These are phyloP conservation scores for Tolypocladium cylindrosporum DNA, from an alignment of 2,329 filamentous ascomycete genomes.

Conservation along the genomic window DNA sequence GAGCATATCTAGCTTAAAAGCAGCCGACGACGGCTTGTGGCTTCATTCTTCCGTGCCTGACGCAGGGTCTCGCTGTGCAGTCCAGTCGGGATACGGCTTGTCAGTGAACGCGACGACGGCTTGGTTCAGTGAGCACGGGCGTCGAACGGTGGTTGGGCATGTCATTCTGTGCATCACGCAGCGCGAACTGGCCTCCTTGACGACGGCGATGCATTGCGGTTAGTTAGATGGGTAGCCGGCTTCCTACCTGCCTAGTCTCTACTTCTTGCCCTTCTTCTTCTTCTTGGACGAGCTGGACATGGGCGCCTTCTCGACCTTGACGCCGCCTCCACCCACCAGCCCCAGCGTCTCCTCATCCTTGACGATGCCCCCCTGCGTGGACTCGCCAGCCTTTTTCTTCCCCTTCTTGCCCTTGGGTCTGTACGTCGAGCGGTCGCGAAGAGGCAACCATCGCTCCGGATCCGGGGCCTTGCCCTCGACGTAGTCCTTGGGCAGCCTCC, in stretches of 20 bases:
- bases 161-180: not conserved
- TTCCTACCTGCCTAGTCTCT: slow-evolving; percentile 5
- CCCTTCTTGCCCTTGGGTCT: slow-evolving; percentile 87
- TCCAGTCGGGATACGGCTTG: not conserved
- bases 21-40: not conserved
- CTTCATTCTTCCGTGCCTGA: not conserved
- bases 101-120: not conserved
- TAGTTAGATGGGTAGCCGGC: not conserved
- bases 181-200: not conserved
- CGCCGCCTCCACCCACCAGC: slow-evolving; percentile 52
- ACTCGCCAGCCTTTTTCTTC: slow-evolving; percentile 67
- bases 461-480: slow-evolving; percentile 74
- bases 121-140: not conserved
- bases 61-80: not conserved
- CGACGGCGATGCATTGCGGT: not conserved
- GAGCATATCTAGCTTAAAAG: not conserved
- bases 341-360: slow-evolving; percentile 61
- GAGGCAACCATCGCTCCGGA: slow-evolving; percentile 84
- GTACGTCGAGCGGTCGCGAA: slow-evolving; percentile 82
- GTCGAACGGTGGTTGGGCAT: not conserved
- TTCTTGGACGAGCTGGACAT: slow-evolving; percentile 32
- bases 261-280: slow-evolving; percentile 46
- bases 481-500: slow-evolving; percentile 61
- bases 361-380: slow-evolving; percentile 78
- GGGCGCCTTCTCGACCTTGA: slow-evolving; percentile 53